phyloP scores from a whole-genome alignment of 2,329 filamentous ascomycete species.

The Westerdykella sp. region DNA sequence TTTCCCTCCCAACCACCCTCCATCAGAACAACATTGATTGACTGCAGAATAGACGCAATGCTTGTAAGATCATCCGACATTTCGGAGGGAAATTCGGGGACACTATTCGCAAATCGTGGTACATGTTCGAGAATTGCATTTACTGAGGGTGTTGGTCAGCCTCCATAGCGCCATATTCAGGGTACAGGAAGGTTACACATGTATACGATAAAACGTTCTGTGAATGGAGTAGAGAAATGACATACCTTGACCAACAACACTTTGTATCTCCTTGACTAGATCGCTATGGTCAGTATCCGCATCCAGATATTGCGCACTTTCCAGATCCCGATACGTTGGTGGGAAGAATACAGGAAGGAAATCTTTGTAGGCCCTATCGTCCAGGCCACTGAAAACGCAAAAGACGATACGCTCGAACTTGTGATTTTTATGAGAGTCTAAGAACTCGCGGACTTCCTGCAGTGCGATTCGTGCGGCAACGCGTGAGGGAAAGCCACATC shows the following conservation, averaged over 20 bases:
- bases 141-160: too few relatives aligned
- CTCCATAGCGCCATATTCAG: too few relatives aligned
- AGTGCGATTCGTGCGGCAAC: conserved; percentile 29
- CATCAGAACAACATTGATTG: not conserved
- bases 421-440: conserved; percentile 19
- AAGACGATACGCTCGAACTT: conserved; percentile 27
- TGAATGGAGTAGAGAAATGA: too few relatives aligned
- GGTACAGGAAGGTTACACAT: too few relatives aligned
- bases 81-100: not conserved
- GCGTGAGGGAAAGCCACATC: conserved; percentile 25
- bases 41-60: not conserved
- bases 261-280: too few relatives aligned
- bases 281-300: too few relatives aligned
- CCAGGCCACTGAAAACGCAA: conserved; percentile 17
- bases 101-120: not conserved
- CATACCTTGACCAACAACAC: too few relatives aligned
- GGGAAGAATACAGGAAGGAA: conserved; percentile 29
- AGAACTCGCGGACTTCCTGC: conserved; percentile 26
- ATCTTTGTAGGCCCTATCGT: conserved; percentile 26
- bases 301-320: too few relatives aligned
- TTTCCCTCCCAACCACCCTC: not conserved
- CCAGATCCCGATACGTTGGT: conserved; percentile 22
- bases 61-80: not conserved
- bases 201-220: too few relatives aligned
- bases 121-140: too few relatives aligned